Evolutionary conservation across 164 flowering plant species (phyloP).

Genomic region (Chimonanthus praecox): DNA sequence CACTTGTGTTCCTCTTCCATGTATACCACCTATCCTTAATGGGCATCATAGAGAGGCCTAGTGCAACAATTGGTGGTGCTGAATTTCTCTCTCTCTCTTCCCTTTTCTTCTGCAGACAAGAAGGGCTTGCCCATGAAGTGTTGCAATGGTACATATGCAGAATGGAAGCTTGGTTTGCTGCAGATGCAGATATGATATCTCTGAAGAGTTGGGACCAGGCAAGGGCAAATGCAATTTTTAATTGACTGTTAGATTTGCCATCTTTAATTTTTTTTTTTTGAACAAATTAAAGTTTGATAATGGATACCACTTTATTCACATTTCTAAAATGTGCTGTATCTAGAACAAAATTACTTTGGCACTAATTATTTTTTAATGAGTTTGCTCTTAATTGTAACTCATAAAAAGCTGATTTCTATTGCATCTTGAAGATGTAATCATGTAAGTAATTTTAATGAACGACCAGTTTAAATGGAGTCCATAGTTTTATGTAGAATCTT

Average conservation of each 20-base stretch:
- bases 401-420: neutral
- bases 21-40: too few relatives aligned
- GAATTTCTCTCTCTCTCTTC: neutral
- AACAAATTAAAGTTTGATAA: neutral
- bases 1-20: neutral
- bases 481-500: neutral
- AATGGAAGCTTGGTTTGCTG: conserved; percentile 99
- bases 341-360: neutral
- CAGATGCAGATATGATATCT: conserved; percentile 86
- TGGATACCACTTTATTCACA: neutral
- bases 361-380: neutral
- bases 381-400: neutral
- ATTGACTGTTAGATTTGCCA: neutral
- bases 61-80: neutral
- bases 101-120: conserved; percentile 37
- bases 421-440: neutral
- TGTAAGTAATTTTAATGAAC: neutral
- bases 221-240: neutral
- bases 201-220: conserved; percentile 89
- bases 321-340: neutral
- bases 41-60: too few relatives aligned
- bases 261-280: neutral
- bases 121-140: conserved; percentile 75
- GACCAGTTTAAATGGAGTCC: neutral
- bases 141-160: conserved; percentile 87